Base-by-base conservation (phyloP, 305 asterid genomes). In the Fraxinus dipetala region DNA sequence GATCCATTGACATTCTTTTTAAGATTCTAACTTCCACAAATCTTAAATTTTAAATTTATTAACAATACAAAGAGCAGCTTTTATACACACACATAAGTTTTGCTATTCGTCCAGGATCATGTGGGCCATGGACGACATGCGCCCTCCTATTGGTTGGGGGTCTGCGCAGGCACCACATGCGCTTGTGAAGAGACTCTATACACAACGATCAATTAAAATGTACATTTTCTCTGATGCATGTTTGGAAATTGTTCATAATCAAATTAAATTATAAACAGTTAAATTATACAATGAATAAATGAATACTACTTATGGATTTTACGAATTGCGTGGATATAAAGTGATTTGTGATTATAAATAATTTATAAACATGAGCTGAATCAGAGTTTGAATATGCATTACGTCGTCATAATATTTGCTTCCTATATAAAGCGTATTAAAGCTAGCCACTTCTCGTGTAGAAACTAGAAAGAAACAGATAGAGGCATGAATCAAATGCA, bases 1-100 rank as follows among this genome's bases (percentile, higher is more conserved):
- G 45, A 65, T 51, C 73, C 34, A n/a, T 72, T 45, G 79, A 22
- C 4, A 65, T 79, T 65, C 89, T 82, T 83, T 83, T 86, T 80
- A 24, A 83, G 85, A 83, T 77, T 85, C 80, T 73, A 45, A 54
- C 54, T 77, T 63, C 34, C 69, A 59, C 69, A 59, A 20, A 18
- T 20, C 69, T 20, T n/a, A 59, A 59, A 59, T 20, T 56, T n/a
- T 59, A 18, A 18, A 59, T 59, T 6, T 20, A 59, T 16, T 51
- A 14, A 48, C 59, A 48, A 48, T 3, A 14, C 59, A 13, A 48
- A 48, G 1, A 13, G 20, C 59, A 14, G 20, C 7, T 48, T 48
- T 3, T 14, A 14, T 14, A 43, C 13, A 43, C 16, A 14, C n/a
- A 45, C 4, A 3, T 3, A n/a, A 51, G 61, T 35, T 35, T 35